Evolutionary conservation across 108 stramenopile genomes (phyloP).

Genomic region (Conticribra guillardii): DNA sequence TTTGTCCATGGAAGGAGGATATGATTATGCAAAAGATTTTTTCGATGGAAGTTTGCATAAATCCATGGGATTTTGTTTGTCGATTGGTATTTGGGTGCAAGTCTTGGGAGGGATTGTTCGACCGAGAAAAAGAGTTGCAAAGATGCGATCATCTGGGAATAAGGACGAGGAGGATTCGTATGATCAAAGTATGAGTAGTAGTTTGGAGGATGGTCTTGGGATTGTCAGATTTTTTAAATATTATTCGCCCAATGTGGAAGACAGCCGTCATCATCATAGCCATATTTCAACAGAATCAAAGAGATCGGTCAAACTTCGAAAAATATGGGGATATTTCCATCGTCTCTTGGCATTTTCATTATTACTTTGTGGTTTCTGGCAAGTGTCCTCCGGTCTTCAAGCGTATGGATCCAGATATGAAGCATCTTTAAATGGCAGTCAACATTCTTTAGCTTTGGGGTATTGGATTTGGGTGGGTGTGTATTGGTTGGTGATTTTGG

Average conservation of each 20-base stretch:
- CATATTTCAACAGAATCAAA: background rate
- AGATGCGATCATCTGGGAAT: background rate
- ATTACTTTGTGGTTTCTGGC: constrained; percentile 20
- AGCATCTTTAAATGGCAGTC: constrained; percentile 3
- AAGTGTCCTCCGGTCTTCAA: constrained; percentile 10
- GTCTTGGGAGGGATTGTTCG: constrained; percentile 19
- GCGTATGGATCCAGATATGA: constrained; percentile 13
- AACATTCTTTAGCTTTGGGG: background rate
- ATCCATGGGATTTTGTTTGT: constrained; percentile 18
- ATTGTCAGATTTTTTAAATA: too few relatives aligned
- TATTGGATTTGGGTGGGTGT: constrained; percentile 23
- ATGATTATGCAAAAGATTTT: constrained; percentile 7
- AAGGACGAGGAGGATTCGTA: background rate
- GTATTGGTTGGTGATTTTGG: constrained; percentile 6
- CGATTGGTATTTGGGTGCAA: constrained; percentile 19
- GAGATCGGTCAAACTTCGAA: background rate
- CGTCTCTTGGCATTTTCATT: constrained; percentile 12
- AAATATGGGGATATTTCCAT: constrained; percentile 13
- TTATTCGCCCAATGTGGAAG: too few relatives aligned
- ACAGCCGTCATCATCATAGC: background rate
- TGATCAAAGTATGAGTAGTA: too few relatives aligned
- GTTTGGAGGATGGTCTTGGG: background rate
- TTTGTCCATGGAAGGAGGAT: constrained; percentile 19
- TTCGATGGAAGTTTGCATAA: constrained; percentile 1
- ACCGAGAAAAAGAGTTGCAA: background rate